Evolutionary conservation across 148 eudicot genomes (phyloP), one percentile per base, ranked within the genome.

Genomic region (Heliosperma pusillum): DNA sequence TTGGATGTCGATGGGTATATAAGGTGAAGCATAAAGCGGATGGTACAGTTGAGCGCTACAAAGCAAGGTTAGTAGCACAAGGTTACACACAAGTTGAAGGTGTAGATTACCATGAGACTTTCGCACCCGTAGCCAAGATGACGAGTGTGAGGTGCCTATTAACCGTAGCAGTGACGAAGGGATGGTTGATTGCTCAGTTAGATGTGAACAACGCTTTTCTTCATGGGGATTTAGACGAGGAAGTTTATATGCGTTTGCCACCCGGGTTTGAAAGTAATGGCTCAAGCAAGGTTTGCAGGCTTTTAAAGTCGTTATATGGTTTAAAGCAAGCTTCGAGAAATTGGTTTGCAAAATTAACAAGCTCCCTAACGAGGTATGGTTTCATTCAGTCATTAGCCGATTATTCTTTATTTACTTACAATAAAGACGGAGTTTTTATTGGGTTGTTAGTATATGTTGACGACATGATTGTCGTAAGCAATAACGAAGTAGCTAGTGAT

Each of bases 1-100:
- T 67, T 36, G 53, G 71, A 2, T 67, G 71, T 40, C 6, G 17
- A 20, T 59, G 63, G 63, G 63, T 59, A 0, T 66, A 66, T 17
- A 66, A 66, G 47, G 15, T 66, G 2, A 66, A 66, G 69, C 17
- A 66, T n/a, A 30, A 66, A 16, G 69, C 69, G 11, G 69, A 66
- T 66, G 69, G 69, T 0, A 24, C 21, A 10, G 15, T 66, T 20
- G 69, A 66, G 16, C 29, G 69, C 3, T 66, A 36, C 22, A 66
- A 66, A 66, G 47, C 44, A 4, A 0, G 69, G 5, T 36, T 62
- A n/a, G 24, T 66, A 16, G 45, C 47, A 0, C 69, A 66, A 33
- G 44, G 69, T 1, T 29, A 4, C 69, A 29, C 47, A 0, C 21
- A 36, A 17, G 20, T 36, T 36, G 67, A 63, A 29, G 67, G 67